Percentiles rank a stretch among this genome's conserved stretches.
Evolutionary conservation across 768 basidiomycete genomes (phyloP).

Genomic region (Dioszegia aurantiaca): DNA sequence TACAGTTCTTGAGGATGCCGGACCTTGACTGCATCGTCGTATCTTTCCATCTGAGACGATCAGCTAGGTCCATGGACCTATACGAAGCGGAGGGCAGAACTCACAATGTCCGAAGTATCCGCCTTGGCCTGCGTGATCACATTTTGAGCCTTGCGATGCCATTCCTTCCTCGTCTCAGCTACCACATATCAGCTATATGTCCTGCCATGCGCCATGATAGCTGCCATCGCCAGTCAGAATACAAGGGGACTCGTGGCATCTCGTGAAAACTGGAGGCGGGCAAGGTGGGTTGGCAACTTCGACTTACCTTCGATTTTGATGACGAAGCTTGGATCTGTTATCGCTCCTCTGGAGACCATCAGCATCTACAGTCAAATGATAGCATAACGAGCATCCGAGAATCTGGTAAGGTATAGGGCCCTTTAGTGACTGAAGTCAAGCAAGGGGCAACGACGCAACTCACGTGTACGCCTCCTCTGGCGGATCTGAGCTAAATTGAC

Average conservation of each 20-base stretch:
- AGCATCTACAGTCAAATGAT: too few species aligned
- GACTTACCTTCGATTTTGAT: not conserved
- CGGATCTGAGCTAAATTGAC: slow-evolving; percentile 14
- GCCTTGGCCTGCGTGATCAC: slow-evolving; percentile 10
- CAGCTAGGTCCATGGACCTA: too few species aligned
- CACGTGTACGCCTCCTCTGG: slow-evolving; percentile 1
- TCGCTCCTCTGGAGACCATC: not conserved
- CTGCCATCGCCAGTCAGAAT: too few species aligned
- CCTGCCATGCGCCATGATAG: too few species aligned
- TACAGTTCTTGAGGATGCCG: slow-evolving; percentile 7
- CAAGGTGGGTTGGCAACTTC: too few species aligned
- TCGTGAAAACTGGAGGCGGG: too few species aligned
- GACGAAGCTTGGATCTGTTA: not conserved
- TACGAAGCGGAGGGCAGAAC: too few species aligned
- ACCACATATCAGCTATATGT: not conserved
- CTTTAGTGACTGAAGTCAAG: too few species aligned
- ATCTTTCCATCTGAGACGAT: not conserved
- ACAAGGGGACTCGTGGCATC: too few species aligned
- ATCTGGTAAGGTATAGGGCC: too few species aligned
- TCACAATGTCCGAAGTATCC: slow-evolving; percentile 2
- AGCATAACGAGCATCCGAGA: too few species aligned
- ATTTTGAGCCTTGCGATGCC: slow-evolving; percentile 1
- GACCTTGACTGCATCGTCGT: not conserved
- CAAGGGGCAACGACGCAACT: not conserved
- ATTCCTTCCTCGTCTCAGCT: slow-evolving; percentile 9